Evolutionary conservation across 2,329 filamentous ascomycete genomes (phyloP), one percentile per base, ranked within the genome.

Genomic region (Xylaria sp.): DNA sequence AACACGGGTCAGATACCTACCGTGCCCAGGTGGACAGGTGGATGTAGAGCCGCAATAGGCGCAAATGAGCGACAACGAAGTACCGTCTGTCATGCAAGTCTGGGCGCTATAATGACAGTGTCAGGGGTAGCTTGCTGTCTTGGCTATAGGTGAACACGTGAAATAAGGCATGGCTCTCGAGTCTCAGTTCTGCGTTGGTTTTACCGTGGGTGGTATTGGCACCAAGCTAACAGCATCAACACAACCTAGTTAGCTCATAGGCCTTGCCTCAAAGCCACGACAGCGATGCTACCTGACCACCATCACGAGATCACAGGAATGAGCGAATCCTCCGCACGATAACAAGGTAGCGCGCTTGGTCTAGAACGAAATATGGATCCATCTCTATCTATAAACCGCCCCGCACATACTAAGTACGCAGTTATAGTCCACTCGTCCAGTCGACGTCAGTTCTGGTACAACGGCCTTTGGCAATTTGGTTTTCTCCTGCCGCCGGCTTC

Each of bases 271-370:
- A n/a, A 43, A 39, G 56, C 66, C 52, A 57, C 57, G 53, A 39
- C 43, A 48, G 41, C 23, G 43, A 65, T 68, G 66, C 43, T 57
- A 64, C 61, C 55, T 43, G 36, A 58, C 48, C 41, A 41, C 45
- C 28, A 55, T 66, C 67, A 67, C 57, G 67, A 15, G 56, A 58
- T 61, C 67, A 59, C 13, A 13, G 12, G 52, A 18, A 30, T n/a
- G 34, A 30, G 36, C 48, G 45, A 58, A 53, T 61, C 64, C 67
- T 67, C 67, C 60, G 25, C 67, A 64, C 48, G 56, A 67, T 63
- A 67, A 66, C 52, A 62, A 55, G 43, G 67, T 60, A 60, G 36
- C 59, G 48, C 50, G 25, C 58, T 53, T 55, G 64, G 65, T 65
- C 68, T 68, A 66, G 65, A 68, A 59, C 68, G 8, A 23, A 32